Conservation (phyloP, 1,284 basidiomycete species). For the Xanthoconium separans region DNA sequence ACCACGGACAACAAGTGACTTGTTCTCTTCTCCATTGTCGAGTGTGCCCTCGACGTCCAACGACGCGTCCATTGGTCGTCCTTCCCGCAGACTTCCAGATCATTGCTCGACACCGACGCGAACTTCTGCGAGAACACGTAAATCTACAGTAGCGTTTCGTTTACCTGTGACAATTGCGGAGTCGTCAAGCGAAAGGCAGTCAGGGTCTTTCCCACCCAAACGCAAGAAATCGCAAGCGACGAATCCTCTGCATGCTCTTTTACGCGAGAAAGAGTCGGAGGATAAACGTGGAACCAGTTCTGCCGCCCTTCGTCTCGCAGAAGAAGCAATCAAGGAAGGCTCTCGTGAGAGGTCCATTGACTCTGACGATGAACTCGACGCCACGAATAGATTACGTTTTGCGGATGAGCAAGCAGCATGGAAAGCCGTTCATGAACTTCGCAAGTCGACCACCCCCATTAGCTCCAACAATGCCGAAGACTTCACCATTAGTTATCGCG, state of each 20-base stretch:
- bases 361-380: conserved; percentile 39
- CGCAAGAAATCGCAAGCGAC: conserved; percentile 29
- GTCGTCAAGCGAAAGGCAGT: conserved; percentile 2
- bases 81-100: neutral
- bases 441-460: conserved; percentile 25
- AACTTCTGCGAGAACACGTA: conserved; percentile 18
- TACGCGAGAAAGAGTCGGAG: conserved; percentile 50
- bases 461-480: conserved; percentile 26
- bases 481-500: conserved; percentile 32
- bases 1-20: neutral
- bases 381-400: conserved; percentile 27
- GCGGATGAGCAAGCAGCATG: conserved; percentile 40
- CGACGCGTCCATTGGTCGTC: neutral
- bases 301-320: conserved; percentile 45
- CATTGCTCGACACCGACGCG: conserved; percentile 7
- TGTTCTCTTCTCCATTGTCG: conserved; percentile 28
- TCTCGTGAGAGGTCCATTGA: conserved; percentile 34
- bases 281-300: conserved; percentile 44
- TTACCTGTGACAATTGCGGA: conserved; percentile 13
- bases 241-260: conserved; percentile 53
- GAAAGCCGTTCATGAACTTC: conserved; percentile 33
- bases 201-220: neutral
- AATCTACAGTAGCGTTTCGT: conserved; percentile 3
- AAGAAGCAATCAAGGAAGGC: conserved; percentile 36
- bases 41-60: conserved; percentile 18